Evolutionary conservation across 2,329 filamentous ascomycete genomes (phyloP).

Genomic region (Trichoderma guizhouense): DNA sequence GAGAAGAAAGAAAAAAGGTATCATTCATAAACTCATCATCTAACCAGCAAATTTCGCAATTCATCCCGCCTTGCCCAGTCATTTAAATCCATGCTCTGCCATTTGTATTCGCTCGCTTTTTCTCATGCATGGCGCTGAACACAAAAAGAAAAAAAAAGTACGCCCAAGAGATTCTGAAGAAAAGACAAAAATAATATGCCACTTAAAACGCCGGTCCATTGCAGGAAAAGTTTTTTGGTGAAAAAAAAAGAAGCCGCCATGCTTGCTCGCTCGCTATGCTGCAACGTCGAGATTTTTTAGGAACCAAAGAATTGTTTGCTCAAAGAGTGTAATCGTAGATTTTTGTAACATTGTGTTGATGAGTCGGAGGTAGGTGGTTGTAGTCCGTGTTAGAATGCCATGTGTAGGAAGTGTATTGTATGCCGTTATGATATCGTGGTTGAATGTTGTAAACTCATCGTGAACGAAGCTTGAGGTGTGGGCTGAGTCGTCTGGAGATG

Average conservation of each 20-base stretch:
- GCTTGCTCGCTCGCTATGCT: conserved; percentile 4
- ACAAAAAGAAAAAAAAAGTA: neutral
- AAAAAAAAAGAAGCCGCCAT: neutral
- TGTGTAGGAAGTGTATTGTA: neutral
- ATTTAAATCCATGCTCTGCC: conserved; percentile 4
- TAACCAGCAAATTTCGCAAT: neutral
- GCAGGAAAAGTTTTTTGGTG: neutral
- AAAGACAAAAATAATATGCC: neutral
- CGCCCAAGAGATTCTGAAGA: neutral
- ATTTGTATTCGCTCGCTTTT: neutral
- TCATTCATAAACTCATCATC: conserved; percentile 14
- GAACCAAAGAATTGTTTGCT: neutral
- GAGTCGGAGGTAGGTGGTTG: neutral
- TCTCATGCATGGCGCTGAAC: neutral
- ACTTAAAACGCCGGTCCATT: neutral
- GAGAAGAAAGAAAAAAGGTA: conserved; percentile 1
- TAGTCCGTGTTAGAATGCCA: neutral
- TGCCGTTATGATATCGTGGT: neutral
- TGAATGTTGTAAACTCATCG: neutral
- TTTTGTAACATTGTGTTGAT: neutral
- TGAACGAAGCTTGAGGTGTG: conserved; percentile 16
- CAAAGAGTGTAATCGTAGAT: neutral
- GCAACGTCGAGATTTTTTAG: neutral
- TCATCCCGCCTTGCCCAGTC: neutral
- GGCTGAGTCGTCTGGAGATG: conserved; percentile 27